Evolutionary conservation across 2,329 filamentous ascomycete genomes (phyloP).

Genomic region (Fusarium nygamai): DNA sequence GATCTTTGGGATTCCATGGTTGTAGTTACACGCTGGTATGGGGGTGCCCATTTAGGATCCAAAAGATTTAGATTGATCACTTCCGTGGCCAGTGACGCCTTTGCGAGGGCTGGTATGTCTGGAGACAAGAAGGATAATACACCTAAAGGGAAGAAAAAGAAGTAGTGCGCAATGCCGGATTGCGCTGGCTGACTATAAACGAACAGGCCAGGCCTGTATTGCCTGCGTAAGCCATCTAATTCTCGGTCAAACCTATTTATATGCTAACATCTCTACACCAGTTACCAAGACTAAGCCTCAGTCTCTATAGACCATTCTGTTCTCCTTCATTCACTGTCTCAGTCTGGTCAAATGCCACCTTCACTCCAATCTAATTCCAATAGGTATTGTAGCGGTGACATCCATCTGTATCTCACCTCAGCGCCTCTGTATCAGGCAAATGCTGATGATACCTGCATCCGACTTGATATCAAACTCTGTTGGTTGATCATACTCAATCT

Average conservation of each 20-base stretch:
- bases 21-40: constrained; percentile 95
- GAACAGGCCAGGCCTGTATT: not conserved
- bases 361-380: not conserved
- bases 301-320: not conserved
- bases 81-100: constrained; percentile 81
- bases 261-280: not conserved
- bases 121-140: constrained; percentile 54
- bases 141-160: constrained; percentile 22
- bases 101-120: constrained; percentile 81
- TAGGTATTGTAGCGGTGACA: not conserved
- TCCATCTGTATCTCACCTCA: not conserved
- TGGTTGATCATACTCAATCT: not conserved
- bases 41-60: constrained; percentile 87
- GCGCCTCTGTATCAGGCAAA: not conserved
- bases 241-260: not conserved
- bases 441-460: not conserved
- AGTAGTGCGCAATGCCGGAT: not conserved
- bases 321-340: not conserved
- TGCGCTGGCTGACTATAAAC: not conserved
- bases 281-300: not conserved
- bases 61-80: constrained; percentile 93
- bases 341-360: not conserved
- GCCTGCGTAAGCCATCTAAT: not conserved
- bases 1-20: constrained; percentile 93
- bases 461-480: not conserved